Conservation (phyloP, 208 protist species). For the Sergeia podlipaevii region DNA sequence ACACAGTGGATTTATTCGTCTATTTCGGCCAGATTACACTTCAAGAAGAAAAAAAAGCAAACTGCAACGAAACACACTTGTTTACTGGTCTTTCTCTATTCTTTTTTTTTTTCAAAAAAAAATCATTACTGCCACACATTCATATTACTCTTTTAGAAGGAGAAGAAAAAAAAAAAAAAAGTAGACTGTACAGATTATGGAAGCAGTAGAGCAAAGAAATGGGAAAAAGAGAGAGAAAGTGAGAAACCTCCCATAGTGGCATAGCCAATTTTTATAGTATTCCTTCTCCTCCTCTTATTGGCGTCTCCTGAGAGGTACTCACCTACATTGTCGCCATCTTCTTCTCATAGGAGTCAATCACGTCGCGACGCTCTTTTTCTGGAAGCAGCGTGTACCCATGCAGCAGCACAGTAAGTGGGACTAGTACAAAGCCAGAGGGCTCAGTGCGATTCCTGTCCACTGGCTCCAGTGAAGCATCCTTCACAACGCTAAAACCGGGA, state of each 20-base stretch:
- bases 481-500: constrained; percentile 80
- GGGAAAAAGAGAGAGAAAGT: constrained; percentile 4
- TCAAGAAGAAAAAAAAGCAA: too few relatives aligned
- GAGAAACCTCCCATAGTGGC: not conserved
- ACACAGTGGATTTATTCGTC: too few relatives aligned
- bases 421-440: constrained; percentile 77
- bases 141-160: too few relatives aligned
- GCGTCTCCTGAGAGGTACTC: not conserved
- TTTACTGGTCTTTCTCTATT: too few relatives aligned
- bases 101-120: too few relatives aligned
- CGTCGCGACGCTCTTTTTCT: constrained; percentile 42
- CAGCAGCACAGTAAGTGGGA: constrained; percentile 67
- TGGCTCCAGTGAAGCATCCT: constrained; percentile 62
- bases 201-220: not conserved
- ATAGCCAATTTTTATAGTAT: not conserved
- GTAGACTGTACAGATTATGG: constrained; percentile 1
- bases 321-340: constrained; percentile 12
- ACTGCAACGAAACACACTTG: too few relatives aligned
- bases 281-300: not conserved
- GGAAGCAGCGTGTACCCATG: constrained; percentile 80
- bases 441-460: constrained; percentile 65
- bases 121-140: too few relatives aligned
- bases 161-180: not conserved
- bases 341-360: constrained; percentile 66
- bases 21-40: too few relatives aligned